A percentile compares a stretch with the other conserved stretches of the same genome.
Evolutionary conservation across 306 rosid genomes (phyloP).

Genomic region (Prunus padus): DNA sequence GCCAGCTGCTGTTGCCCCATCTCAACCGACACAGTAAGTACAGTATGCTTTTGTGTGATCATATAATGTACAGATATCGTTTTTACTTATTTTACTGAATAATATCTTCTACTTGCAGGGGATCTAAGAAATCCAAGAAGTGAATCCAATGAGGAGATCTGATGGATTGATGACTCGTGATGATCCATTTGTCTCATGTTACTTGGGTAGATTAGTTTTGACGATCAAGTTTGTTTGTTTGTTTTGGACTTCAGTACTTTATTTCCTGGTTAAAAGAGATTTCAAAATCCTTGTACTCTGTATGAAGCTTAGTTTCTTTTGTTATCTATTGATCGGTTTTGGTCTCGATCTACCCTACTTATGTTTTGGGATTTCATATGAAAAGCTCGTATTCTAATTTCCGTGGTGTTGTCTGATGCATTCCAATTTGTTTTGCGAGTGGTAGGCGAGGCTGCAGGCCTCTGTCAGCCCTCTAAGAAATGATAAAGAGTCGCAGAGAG

Average conservation of each 20-base stretch:
- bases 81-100: neutral
- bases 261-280: conserved; percentile 37
- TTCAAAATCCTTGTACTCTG: conserved; percentile 27
- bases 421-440: no score
- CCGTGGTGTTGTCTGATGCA: neutral
- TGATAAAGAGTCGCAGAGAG: no score
- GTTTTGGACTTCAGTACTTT: conserved; percentile 34
- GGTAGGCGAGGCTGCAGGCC: neutral
- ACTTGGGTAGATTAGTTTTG: conserved; percentile 49
- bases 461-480: neutral
- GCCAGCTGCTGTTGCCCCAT: conserved; percentile 35
- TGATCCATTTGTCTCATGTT: conserved; percentile 16
- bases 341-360: neutral
- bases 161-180: conserved; percentile 16
- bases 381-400: neutral
- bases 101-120: conserved; percentile 41
- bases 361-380: neutral
- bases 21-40: conserved; percentile 72
- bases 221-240: conserved; percentile 34
- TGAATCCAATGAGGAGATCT: conserved; percentile 27
- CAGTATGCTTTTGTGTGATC: neutral
- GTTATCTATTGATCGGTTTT: conserved; percentile 7
- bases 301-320: conserved; percentile 12
- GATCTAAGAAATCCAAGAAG: conserved; percentile 76
- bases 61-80: neutral